A percentile compares a stretch with the other conserved stretches of the same genome.
These are phyloP conservation scores for Saccharomyces kudriavzevii DNA, from an alignment of 805 yeast genomes.

Conservation along the genomic window DNA sequence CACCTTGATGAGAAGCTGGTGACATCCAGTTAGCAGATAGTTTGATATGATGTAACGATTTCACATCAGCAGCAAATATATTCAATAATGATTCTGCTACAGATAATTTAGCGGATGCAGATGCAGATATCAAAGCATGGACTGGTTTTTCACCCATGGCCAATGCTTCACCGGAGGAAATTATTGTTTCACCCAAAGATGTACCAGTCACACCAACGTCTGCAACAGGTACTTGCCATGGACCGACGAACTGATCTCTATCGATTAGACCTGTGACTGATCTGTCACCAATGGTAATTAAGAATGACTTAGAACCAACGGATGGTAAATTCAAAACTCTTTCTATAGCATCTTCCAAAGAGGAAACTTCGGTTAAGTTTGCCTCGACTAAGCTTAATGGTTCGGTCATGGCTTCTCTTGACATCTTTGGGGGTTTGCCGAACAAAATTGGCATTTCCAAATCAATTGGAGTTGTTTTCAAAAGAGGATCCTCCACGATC, in stretches of 20 bases:
- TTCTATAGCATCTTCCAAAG: conserved; percentile 56
- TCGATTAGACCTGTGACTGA: conserved; percentile 95
- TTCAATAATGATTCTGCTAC: conserved; percentile 92
- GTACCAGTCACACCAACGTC: conserved; percentile 96
- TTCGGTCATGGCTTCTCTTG: conserved; percentile 61
- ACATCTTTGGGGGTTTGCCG: conserved; percentile 96
- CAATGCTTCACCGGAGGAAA: conserved; percentile 89
- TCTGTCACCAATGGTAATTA: conserved; percentile 97
- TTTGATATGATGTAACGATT: conserved; percentile 64
- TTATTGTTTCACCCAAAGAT: conserved; percentile 65
- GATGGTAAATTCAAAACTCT: conserved; percentile 86
- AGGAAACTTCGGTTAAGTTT: conserved; percentile 31
- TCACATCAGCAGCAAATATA: conserved; percentile 81
- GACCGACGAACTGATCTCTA: conserved; percentile 97
- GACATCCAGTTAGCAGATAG: conserved; percentile 99
- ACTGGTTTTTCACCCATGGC: conserved; percentile 97
- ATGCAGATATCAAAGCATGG: conserved; percentile 76
- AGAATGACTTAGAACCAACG: conserved; percentile 89
- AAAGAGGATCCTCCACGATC: conserved; percentile 67
- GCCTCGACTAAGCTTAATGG: conserved; percentile 41
- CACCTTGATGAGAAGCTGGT: conserved; percentile 90
- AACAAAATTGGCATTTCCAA: conserved; percentile 90
- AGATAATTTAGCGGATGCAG: conserved; percentile 89
- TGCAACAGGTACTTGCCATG: conserved; percentile 99
- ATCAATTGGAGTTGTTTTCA: conserved; percentile 84